Conservation (phyloP, 2,329 filamentous ascomycete genomes). For the Colletotrichum sp. region DNA sequence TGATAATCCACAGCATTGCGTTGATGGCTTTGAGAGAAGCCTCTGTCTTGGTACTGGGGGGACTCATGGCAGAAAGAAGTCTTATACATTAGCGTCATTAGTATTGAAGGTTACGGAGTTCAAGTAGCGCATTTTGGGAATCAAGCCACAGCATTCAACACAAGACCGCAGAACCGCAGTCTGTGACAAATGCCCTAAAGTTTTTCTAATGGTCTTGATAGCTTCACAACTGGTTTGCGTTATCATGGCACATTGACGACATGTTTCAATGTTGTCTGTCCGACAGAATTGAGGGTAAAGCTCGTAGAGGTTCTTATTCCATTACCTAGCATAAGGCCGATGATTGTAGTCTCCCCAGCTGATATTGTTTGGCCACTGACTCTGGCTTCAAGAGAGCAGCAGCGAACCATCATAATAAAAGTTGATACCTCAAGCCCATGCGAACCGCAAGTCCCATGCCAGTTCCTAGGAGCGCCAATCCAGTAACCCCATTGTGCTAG, state of each 20-base stretch:
- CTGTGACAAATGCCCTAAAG: background rate
- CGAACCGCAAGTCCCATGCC: conserved; percentile 11
- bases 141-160: background rate
- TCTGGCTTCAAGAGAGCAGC: background rate
- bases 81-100: background rate
- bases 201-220: background rate
- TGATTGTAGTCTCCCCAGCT: background rate
- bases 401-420: background rate
- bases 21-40: background rate
- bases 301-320: background rate
- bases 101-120: background rate
- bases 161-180: background rate
- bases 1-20: background rate
- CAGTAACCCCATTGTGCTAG: background rate
- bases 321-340: background rate
- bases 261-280: background rate
- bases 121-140: background rate
- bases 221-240: background rate
- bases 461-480: background rate
- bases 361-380: background rate
- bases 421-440: background rate
- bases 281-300: background rate
- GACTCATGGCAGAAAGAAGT: background rate
- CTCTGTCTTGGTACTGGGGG: background rate
- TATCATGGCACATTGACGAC: background rate